Evolutionary conservation across 768 basidiomycete species (phyloP).

Genomic region (Mycena galopus): DNA sequence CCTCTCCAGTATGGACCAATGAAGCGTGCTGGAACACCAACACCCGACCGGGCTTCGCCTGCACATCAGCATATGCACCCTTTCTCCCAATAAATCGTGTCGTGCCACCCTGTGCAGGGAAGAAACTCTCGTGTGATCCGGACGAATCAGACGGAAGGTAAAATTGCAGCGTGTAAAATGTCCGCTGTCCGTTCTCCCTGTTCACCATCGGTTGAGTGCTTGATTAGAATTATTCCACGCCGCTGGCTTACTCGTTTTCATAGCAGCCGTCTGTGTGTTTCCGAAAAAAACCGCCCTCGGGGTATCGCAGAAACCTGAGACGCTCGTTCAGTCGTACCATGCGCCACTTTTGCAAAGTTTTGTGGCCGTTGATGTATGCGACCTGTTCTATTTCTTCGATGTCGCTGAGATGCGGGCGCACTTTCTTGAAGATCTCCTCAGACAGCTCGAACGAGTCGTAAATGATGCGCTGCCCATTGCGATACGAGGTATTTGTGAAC

Average conservation of each 20-base stretch:
- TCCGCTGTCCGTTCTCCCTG: slow-evolving; percentile 26
- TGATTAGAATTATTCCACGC: background rate
- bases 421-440: slow-evolving; percentile 18
- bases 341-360: slow-evolving; percentile 30
- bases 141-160: slow-evolving; percentile 34
- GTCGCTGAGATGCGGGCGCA: slow-evolving; percentile 27
- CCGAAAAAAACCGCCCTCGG: slow-evolving; percentile 25
- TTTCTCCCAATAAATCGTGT: slow-evolving; percentile 24
- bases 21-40: slow-evolving; percentile 34
- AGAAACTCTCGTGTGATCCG: slow-evolving; percentile 30
- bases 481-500: slow-evolving; percentile 21
- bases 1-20: slow-evolving; percentile 31
- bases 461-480: slow-evolving; percentile 33
- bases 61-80: slow-evolving; percentile 25
- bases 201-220: background rate
- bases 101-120: slow-evolving; percentile 21
- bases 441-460: slow-evolving; percentile 34
- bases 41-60: slow-evolving; percentile 22
- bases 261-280: slow-evolving; percentile 23
- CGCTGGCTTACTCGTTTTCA: slow-evolving; percentile 19
- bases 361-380: background rate
- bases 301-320: slow-evolving; percentile 32
- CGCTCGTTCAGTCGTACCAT: slow-evolving; percentile 36
- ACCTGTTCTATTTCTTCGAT: slow-evolving; percentile 33
- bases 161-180: slow-evolving; percentile 35